phyloP scores from a whole-genome alignment of 306 rosid species.

The Alnus rubra region DNA sequence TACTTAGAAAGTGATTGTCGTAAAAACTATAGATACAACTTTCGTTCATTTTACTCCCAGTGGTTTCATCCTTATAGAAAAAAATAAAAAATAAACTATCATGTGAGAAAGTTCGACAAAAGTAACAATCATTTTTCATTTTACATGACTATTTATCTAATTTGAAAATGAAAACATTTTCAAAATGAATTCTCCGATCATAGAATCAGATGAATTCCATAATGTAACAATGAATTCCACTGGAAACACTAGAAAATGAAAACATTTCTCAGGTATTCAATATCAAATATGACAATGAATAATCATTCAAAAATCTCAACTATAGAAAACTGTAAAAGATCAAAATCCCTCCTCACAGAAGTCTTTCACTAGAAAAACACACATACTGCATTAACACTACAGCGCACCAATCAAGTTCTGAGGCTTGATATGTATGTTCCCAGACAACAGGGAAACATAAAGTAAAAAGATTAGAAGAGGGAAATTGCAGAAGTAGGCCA shows the following conservation, averaged over 20 bases:
- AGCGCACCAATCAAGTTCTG: background rate
- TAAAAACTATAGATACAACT: too few relatives aligned
- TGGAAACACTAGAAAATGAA: background rate
- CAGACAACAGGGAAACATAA: background rate
- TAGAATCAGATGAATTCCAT: background rate
- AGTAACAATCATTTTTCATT: too few relatives aligned
- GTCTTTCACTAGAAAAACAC: slow-evolving; percentile 8
- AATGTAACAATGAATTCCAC: background rate
- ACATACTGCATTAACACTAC: background rate
- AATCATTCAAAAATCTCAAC: slow-evolving; percentile 11
- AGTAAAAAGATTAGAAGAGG: background rate
- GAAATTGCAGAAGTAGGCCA: background rate
- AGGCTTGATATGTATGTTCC: background rate
- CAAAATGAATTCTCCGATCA: background rate
- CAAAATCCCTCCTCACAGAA: background rate
- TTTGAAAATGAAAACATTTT: too few relatives aligned
- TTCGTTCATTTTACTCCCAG: too few relatives aligned
- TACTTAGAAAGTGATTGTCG: too few relatives aligned
- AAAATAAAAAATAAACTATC: too few relatives aligned
- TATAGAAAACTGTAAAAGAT: background rate
- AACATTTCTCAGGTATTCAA: background rate
- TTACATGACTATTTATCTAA: too few relatives aligned
- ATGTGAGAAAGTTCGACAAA: too few relatives aligned
- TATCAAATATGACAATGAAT: background rate
- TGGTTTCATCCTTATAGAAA: too few relatives aligned